A percentile compares a stretch with the other conserved stretches of the same genome.
Evolutionary conservation across 345 rosid genomes (phyloP).

Genomic region (Pistacia integerrima): DNA sequence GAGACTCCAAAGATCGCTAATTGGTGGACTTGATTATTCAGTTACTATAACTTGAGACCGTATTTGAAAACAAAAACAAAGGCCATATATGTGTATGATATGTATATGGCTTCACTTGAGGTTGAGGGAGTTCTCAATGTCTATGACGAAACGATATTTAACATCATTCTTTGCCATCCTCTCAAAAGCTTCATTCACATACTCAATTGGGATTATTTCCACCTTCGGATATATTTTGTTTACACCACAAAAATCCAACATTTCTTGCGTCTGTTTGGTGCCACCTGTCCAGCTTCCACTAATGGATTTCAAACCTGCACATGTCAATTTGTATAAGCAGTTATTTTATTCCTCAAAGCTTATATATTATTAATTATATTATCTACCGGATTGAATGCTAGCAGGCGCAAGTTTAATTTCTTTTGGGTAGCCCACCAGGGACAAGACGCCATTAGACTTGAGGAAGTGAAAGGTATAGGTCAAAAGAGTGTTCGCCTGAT

Average conservation of each 20-base stretch:
- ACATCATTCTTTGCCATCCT: conserved; percentile 36
- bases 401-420: conserved; percentile 38
- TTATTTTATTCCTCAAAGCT: too few species aligned
- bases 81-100: too few species aligned
- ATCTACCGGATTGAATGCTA: conserved; percentile 6
- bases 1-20: too few species aligned
- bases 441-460: conserved; percentile 36
- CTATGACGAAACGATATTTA: conserved; percentile 41
- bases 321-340: too few species aligned
- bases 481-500: conserved; percentile 40
- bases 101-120: too few species aligned
- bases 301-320: conserved; percentile 27
- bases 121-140: conserved; percentile 21
- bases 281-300: conserved; percentile 38
- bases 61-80: too few species aligned
- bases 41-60: too few species aligned
- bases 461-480: conserved; percentile 36
- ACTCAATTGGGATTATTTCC: conserved; percentile 36
- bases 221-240: conserved; percentile 35
- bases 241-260: conserved; percentile 39
- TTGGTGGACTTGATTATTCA: too few species aligned
- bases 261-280: conserved; percentile 34
- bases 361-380: too few species aligned
- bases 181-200: conserved; percentile 40
- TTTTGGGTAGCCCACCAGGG: conserved; percentile 37